Conservation (phyloP, 192 early-diverging fungal species). For the Dissophora globulifera region DNA sequence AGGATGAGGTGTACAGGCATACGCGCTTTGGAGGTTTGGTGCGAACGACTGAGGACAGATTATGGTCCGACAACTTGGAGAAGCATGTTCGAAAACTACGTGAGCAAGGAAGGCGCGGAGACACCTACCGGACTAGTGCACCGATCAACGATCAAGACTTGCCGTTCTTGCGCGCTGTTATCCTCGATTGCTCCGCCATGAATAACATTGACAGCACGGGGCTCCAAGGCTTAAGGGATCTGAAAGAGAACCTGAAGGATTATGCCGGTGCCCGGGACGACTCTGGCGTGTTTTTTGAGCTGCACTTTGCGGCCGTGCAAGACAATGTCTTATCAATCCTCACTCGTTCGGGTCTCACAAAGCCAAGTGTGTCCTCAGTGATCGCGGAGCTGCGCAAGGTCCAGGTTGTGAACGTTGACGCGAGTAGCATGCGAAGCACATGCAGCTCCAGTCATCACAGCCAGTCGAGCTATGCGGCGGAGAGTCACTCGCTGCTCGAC, state of each 20-base stretch:
- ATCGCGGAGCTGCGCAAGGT: not conserved
- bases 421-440: too few relatives aligned
- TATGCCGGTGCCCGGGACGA: constrained; percentile 32
- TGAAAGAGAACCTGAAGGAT: constrained; percentile 22
- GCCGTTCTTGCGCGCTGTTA: constrained; percentile 70
- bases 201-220: constrained; percentile 83
- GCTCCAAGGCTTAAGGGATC: constrained; percentile 72
- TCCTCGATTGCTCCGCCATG: constrained; percentile 83
- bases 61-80: constrained; percentile 27
- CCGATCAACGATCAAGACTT: constrained; percentile 37
- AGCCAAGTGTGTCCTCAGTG: not conserved
- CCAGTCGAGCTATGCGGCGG: not conserved
- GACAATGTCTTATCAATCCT: constrained; percentile 10
- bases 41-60: constrained; percentile 9
- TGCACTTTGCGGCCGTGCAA: constrained; percentile 17
- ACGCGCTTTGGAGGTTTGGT: constrained; percentile 16
- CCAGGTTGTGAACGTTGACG: not conserved
- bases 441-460: too few relatives aligned
- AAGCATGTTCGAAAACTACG: constrained; percentile 49
- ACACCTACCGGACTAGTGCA: not conserved
- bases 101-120: not conserved
- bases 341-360: constrained; percentile 4
- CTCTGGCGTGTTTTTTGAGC: constrained; percentile 15
- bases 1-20: constrained; percentile 34
- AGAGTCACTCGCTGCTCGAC: not conserved